Base-by-base conservation (phyloP, 1,139 yeast species). In the Scheffersomyces parashehatae region DNA sequence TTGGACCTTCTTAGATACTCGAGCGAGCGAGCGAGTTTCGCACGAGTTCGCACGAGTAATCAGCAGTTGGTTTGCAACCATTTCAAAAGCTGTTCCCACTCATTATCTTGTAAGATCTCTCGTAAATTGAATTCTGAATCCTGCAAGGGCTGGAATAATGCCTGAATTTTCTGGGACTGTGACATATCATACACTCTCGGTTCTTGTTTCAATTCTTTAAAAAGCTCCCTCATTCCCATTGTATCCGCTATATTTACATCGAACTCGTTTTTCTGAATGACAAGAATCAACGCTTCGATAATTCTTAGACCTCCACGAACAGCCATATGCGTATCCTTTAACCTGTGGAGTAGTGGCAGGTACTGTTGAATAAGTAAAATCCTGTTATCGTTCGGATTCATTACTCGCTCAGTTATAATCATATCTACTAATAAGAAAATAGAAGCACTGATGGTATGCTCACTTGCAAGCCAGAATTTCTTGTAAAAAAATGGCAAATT, bases 401-500 rank as follows among this genome's bases (percentile, higher is more conserved):
- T 31, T 10, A 11, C 20, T 16, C 14, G 34, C 16, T 31, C 20
- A 16, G 14, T 14, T 11, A 31, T 14, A 9, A 64, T 7, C 14
- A 50, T 46, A 33, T 52, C 48, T 11, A 53, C 32, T 10, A 53
- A 36, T 9, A 51, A 24, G 30, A 51, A 53, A 7, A 50, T 45
- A 1, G 51, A 39, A 16, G 51, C 57, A 24, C 43, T 40, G 9
- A 51, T 39, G 20, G 41, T 35, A 38, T 51, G 52, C 13, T 53
- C 49, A 36, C 43, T 40, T 2, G 40, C 47, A 8, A 51, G 9
- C 57, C 57, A 53, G 38, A 41, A 51, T 38, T 49, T 51, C 30
- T 45, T 45, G 28, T 33, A 51, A 36, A 38, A 51, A 7, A 13
- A 28, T 7, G 56, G 55, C 34, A 43, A 35, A 11, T 31, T 36